Evolutionary conservation across 352 stramenopile genomes (phyloP).

Genomic region (Phytophthora chlamydospora): DNA sequence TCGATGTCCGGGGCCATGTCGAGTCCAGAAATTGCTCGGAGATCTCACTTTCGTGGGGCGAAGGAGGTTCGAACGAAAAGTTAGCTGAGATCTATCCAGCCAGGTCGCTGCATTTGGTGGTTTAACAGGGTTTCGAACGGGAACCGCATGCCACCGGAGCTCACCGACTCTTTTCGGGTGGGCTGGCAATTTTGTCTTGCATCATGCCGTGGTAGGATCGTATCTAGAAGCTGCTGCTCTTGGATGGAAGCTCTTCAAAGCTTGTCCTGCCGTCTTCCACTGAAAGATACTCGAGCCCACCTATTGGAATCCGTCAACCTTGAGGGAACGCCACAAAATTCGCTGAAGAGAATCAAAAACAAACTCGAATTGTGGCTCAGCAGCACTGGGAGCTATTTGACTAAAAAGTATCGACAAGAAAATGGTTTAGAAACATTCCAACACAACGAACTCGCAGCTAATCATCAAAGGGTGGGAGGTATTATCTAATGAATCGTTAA

Average conservation of each 20-base stretch:
- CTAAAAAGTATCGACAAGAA: too few relatives aligned
- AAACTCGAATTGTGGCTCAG: too few relatives aligned
- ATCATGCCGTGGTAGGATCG: conserved; percentile 3
- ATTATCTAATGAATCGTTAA: conserved; percentile 1
- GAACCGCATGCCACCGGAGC: not conserved
- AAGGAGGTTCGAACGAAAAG: not conserved
- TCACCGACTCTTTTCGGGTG: conserved; percentile 25
- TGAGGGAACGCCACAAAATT: not conserved
- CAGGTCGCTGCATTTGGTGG: conserved; percentile 10
- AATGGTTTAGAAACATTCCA: too few relatives aligned
- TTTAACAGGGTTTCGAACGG: conserved; percentile 11
- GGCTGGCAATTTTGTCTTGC: not conserved
- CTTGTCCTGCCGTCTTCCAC: conserved; percentile 1
- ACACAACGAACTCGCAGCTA: too few relatives aligned
- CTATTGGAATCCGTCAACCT: not conserved
- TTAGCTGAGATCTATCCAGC: conserved; percentile 32
- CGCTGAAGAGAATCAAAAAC: too few relatives aligned
- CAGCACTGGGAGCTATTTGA: too few relatives aligned
- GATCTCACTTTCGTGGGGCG: conserved; percentile 18
- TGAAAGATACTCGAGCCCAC: not conserved
- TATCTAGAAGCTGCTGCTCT: conserved; percentile 8
- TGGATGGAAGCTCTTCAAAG: conserved; percentile 1
- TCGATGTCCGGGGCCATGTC: not conserved
- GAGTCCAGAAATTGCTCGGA: conserved; percentile 5
- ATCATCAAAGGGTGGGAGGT: too few relatives aligned